Conservation (phyloP, 2,329 filamentous ascomycete species). For the Fusarium globosum region DNA sequence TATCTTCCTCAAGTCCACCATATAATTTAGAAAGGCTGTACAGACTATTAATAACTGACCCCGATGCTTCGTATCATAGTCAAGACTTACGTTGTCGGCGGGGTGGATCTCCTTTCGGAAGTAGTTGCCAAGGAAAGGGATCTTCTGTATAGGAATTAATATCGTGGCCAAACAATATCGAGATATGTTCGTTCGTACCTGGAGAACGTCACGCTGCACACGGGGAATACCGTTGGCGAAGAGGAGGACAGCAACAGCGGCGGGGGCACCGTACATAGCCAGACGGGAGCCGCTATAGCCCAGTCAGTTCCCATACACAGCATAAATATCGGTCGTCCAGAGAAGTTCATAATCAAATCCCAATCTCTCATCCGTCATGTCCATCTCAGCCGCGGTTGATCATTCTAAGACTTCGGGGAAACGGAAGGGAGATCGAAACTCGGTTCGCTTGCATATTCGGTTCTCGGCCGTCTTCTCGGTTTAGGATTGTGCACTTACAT, state of each 20-base stretch:
- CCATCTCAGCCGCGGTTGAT: not conserved
- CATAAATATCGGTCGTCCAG: not conserved
- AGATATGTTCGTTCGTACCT: constrained; percentile 53
- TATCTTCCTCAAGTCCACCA: constrained; percentile 43
- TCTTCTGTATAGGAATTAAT: constrained; percentile 57
- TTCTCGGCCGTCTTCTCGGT: not conserved
- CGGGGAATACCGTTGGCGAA: constrained; percentile 71
- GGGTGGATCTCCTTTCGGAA: constrained; percentile 66
- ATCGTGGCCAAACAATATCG: not conserved
- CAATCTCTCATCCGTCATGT: not conserved
- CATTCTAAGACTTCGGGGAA: constrained; percentile 31
- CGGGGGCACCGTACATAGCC: constrained; percentile 67
- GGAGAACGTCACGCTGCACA: constrained; percentile 69
- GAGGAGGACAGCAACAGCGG: constrained; percentile 68
- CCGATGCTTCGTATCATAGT: not conserved
- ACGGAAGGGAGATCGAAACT: constrained; percentile 32
- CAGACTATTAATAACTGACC: constrained; percentile 36
- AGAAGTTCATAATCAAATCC: not conserved
- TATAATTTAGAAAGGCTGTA: constrained; percentile 55
- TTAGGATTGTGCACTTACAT: constrained; percentile 59
- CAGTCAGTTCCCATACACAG: constrained; percentile 23
- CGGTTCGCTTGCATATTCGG: constrained; percentile 20
- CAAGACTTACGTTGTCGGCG: constrained; percentile 70
- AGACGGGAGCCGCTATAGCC: constrained; percentile 60
- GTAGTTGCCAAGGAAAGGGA: constrained; percentile 64